Evolutionary conservation across 1,284 basidiomycete species (phyloP).

Genomic region (Trichosporon coremiiforme): DNA sequence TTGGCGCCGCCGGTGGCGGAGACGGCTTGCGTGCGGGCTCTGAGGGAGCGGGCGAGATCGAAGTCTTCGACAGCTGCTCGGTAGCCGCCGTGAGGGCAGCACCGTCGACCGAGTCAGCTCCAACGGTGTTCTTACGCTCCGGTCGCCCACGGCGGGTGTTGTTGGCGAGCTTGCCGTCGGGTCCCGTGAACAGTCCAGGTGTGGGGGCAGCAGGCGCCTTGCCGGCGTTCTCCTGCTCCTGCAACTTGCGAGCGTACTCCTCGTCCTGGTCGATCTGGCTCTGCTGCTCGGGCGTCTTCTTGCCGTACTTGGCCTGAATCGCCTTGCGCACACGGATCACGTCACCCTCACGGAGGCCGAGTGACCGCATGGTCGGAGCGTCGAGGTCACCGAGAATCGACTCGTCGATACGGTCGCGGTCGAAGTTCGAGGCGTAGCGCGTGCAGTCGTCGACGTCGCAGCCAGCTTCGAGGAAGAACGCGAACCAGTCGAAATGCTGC

Average conservation of each 20-base stretch:
- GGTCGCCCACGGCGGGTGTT: conserved; percentile 81
- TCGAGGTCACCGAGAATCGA: conserved; percentile 88
- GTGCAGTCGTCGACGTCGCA: conserved; percentile 98
- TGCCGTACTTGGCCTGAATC: conserved; percentile 63
- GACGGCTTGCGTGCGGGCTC: conserved; percentile 57
- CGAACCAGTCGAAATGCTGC: conserved; percentile 90
- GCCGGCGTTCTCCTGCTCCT: conserved; percentile 71
- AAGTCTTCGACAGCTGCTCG: conserved; percentile 71
- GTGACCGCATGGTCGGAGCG: conserved; percentile 78
- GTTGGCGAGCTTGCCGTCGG: conserved; percentile 82
- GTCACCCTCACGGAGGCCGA: conserved; percentile 95
- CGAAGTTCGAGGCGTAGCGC: conserved; percentile 88
- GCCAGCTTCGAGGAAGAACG: conserved; percentile 97
- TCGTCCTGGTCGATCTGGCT: conserved; percentile 77
- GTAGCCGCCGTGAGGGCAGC: conserved; percentile 74
- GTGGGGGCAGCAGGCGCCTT: conserved; percentile 59
- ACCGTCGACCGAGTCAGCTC: conserved; percentile 70
- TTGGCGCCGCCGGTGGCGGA: conserved; percentile 31
- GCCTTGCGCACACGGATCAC: conserved; percentile 91
- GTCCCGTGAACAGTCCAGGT: conserved; percentile 85
- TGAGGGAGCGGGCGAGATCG: conserved; percentile 39
- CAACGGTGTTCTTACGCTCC: conserved; percentile 65
- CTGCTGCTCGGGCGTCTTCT: conserved; percentile 63
- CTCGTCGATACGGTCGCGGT: conserved; percentile 96
- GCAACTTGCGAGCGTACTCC: conserved; percentile 74